These are phyloP conservation scores for Diaporthe longicolla DNA, from an alignment of 2,329 filamentous ascomycete genomes.

Conservation along the genomic window DNA sequence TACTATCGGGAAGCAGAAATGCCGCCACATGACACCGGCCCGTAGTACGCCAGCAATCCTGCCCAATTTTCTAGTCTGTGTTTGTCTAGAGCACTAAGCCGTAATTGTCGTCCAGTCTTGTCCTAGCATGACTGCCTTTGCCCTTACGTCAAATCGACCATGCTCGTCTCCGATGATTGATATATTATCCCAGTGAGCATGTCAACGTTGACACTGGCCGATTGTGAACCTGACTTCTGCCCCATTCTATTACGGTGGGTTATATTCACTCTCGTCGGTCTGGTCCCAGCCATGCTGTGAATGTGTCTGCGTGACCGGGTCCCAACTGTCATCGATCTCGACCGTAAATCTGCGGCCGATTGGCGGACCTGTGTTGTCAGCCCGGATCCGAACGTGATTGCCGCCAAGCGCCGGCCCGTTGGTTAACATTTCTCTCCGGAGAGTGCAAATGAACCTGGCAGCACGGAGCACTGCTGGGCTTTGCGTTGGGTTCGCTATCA, in stretches of 20 bases:
- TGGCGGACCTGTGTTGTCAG: too few relatives aligned
- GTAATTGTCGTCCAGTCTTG: not conserved
- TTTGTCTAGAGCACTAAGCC: not conserved
- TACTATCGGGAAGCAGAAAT: slow-evolving; percentile 16
- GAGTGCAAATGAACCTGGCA: not conserved
- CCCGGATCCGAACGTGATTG: too few relatives aligned
- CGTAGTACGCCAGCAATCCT: not conserved
- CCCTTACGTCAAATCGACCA: not conserved
- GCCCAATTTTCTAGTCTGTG: not conserved
- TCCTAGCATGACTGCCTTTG: not conserved
- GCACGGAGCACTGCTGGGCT: too few relatives aligned
- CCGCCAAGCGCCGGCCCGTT: too few relatives aligned
- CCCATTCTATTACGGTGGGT: not conserved
- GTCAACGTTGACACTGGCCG: not conserved
- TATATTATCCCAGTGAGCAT: not conserved
- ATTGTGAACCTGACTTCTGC: not conserved
- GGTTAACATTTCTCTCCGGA: too few relatives aligned
- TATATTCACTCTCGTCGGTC: not conserved
- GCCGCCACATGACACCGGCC: not conserved
- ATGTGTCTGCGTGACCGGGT: not conserved
- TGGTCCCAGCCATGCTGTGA: not conserved
- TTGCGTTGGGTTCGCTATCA: too few relatives aligned
- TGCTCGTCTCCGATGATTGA: not conserved
- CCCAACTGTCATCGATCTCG: slow-evolving; percentile 1
- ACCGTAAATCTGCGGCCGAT: not conserved